Conservation (phyloP, 257 asterid genomes). For the Anisodus tanguticus region DNA sequence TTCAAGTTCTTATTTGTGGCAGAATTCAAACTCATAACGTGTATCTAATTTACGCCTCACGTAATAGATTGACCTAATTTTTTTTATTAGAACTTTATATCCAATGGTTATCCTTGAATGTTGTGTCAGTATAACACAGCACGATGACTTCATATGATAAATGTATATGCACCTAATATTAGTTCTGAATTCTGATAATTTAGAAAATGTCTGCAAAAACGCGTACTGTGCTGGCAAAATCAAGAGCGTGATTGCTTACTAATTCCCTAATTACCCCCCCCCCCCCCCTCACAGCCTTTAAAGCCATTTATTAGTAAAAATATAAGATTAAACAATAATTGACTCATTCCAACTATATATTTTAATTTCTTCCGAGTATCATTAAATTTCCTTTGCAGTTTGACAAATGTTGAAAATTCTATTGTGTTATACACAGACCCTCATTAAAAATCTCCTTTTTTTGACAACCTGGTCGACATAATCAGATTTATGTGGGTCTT, state of each 20-base stretch:
- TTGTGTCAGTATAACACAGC: neutral
- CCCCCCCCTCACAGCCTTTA: neutral
- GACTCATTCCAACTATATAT: neutral
- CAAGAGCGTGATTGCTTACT: neutral
- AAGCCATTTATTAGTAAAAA: neutral
- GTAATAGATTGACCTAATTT: neutral
- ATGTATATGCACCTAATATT: neutral
- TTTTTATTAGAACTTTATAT: neutral
- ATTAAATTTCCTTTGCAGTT: slow-evolving; percentile 14
- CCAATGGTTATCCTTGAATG: neutral
- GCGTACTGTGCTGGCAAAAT: slow-evolving; percentile 16
- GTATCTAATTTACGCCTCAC: neutral
- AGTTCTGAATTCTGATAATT: neutral
- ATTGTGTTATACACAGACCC: neutral
- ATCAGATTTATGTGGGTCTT: neutral
- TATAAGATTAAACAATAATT: neutral
- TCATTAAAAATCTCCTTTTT: neutral
- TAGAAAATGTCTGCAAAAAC: neutral
- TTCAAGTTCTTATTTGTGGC: neutral
- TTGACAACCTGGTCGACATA: neutral
- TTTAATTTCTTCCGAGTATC: neutral
- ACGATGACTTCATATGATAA: neutral
- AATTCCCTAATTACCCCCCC: neutral
- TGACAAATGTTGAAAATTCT: neutral
- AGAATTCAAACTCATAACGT: neutral